phyloP scores from a whole-genome alignment of 2,329 filamentous ascomycete genomes.

The Pseudogymnoascus destructans region DNA sequence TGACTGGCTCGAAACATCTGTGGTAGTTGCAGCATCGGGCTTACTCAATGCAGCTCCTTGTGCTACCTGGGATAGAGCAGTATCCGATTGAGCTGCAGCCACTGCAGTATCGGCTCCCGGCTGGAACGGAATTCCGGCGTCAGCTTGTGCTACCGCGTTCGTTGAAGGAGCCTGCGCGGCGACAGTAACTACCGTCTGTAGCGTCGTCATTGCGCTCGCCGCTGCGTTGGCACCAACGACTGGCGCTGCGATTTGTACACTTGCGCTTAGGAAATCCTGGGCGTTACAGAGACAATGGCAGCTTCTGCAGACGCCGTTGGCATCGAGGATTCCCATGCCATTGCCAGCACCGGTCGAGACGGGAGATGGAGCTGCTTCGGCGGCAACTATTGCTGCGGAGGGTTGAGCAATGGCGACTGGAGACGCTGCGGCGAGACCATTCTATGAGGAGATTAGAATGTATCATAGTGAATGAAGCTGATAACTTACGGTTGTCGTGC shows the following conservation, averaged over 20 bases:
- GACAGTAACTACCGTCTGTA: conserved; percentile 10
- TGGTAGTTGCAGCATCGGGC: background rate
- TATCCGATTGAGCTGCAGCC: background rate
- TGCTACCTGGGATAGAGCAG: background rate
- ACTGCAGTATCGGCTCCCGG: background rate
- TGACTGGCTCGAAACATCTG: background rate
- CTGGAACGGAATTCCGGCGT: background rate
- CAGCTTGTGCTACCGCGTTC: background rate
- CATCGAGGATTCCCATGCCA: background rate
- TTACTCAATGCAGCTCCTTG: background rate
- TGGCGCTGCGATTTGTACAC: background rate
- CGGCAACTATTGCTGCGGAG: background rate
- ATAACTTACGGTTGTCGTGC: background rate
- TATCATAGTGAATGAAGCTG: background rate
- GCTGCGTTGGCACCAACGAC: background rate
- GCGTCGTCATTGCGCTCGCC: conserved; percentile 1
- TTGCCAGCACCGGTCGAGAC: background rate
- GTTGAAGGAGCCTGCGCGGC: background rate
- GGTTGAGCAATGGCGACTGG: background rate
- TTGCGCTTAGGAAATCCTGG: background rate
- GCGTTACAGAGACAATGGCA: background rate
- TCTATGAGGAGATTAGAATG: background rate
- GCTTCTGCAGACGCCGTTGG: background rate
- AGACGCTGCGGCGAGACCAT: background rate
- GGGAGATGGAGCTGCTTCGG: background rate